Evolutionary conservation across 2,329 filamentous ascomycete species (phyloP).

Genomic region (Pseudogymnoascus sp.): DNA sequence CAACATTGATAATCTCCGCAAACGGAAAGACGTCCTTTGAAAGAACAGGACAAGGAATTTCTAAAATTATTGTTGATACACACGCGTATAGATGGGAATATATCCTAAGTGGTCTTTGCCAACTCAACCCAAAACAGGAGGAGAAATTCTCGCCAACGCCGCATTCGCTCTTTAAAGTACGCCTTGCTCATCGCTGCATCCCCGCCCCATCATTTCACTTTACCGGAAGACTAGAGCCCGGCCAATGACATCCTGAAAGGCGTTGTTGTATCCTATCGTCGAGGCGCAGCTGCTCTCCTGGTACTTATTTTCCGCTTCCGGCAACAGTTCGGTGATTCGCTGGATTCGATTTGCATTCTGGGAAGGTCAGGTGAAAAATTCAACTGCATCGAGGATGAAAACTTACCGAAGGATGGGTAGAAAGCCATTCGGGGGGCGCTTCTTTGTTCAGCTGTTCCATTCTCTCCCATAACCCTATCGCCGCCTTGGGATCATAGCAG

Average conservation of each 20-base stretch:
- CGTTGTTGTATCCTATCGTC: conserved; percentile 14
- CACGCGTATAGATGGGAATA: neutral
- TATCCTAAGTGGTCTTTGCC: neutral
- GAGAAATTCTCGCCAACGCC: neutral
- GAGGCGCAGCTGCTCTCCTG: conserved; percentile 42
- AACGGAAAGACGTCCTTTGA: neutral
- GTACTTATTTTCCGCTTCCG: conserved; percentile 46
- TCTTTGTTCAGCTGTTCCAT: conserved; percentile 49
- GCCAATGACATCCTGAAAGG: neutral
- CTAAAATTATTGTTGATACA: conserved; percentile 1
- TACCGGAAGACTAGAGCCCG: neutral
- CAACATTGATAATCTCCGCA: neutral
- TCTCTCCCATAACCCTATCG: conserved; percentile 56
- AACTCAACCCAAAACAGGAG: neutral
- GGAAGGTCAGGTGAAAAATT: conserved; percentile 15
- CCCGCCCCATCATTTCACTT: neutral
- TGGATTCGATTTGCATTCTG: conserved; percentile 54
- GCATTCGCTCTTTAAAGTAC: conserved; percentile 6
- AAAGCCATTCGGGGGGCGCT: conserved; percentile 59
- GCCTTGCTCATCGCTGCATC: neutral
- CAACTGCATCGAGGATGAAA: neutral
- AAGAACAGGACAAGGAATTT: neutral
- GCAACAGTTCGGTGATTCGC: conserved; percentile 57
- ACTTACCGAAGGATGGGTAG: conserved; percentile 65
- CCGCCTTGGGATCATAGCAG: conserved; percentile 64